Conservation (phyloP, 495 filamentous ascomycete species). For the Trypethelium eluteriae region DNA sequence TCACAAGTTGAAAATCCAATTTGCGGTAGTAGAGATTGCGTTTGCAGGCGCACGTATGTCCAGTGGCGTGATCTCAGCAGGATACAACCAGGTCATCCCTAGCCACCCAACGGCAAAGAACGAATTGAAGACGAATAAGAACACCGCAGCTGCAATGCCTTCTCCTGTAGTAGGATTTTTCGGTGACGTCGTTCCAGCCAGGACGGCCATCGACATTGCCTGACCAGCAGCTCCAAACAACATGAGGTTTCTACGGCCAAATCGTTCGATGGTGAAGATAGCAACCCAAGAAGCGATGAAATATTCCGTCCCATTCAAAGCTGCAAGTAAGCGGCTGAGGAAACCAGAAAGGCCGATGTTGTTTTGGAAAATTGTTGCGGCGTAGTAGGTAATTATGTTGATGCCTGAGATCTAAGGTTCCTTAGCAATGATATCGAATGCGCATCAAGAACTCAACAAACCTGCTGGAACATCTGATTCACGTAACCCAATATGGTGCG, state of each 20-base stretch:
- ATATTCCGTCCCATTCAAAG: constrained; percentile 46
- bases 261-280: constrained; percentile 47
- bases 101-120: constrained; percentile 54
- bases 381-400: constrained; percentile 55
- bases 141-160: constrained; percentile 44
- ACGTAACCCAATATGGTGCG: constrained; percentile 62
- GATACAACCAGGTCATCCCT: constrained; percentile 50
- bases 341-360: constrained; percentile 44
- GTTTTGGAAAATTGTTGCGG: constrained; percentile 52
- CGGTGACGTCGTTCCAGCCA: constrained; percentile 35
- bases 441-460: constrained; percentile 25
- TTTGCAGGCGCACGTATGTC: constrained; percentile 48
- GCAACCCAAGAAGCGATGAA: constrained; percentile 42
- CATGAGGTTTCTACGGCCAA: constrained; percentile 49
- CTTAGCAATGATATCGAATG: neutral
- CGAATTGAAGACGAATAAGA: constrained; percentile 54
- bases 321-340: constrained; percentile 37
- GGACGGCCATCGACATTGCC: constrained; percentile 42
- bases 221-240: constrained; percentile 47
- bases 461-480: constrained; percentile 75
- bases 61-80: constrained; percentile 49
- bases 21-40: constrained; percentile 36
- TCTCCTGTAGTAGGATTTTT: constrained; percentile 14
- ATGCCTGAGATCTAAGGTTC: constrained; percentile 39
- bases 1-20: constrained; percentile 31